A percentile compares a stretch with the other conserved stretches of the same genome.
Conservation (phyloP, 2,329 filamentous ascomycete species). For the Endocalyx cinctus region DNA sequence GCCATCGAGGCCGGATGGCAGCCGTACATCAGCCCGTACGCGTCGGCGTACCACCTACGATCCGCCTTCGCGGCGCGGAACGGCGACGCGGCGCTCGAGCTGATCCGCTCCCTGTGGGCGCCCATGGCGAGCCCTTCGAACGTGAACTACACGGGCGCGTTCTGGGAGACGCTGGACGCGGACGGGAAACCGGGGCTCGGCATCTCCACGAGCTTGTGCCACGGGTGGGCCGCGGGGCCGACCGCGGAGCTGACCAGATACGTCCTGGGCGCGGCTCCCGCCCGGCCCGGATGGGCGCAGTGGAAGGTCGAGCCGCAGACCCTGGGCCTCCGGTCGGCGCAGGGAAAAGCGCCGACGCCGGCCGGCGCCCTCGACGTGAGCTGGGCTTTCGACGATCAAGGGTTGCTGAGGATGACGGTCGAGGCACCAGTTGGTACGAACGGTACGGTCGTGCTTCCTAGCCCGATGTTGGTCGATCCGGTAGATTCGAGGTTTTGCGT, state of each 20-base stretch:
- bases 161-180: conserved; percentile 25
- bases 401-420: conserved; percentile 3
- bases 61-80: conserved; percentile 18
- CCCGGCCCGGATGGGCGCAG: conserved; percentile 15
- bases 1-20: conserved; percentile 2
- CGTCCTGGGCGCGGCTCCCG: conserved; percentile 22
- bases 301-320: conserved; percentile 15
- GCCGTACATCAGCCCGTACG: conserved; percentile 12
- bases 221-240: conserved; percentile 29
- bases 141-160: conserved; percentile 24
- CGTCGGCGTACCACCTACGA: conserved; percentile 26
- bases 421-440: conserved; percentile 3
- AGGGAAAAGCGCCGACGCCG: background rate
- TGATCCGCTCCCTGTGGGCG: conserved; percentile 18
- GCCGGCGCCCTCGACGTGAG: background rate
- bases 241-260: conserved; percentile 26
- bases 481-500: conserved; percentile 1
- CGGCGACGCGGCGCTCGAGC: conserved; percentile 3
- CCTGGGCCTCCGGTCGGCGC: conserved; percentile 14
- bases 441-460: conserved; percentile 2
- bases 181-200: conserved; percentile 22
- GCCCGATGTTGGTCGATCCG: conserved; percentile 2
- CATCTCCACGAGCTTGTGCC: conserved; percentile 25
- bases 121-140: conserved; percentile 21
- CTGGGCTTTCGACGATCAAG: background rate